Evolutionary conservation across 1,139 yeast genomes (phyloP), one percentile per base, ranked within the genome.

Genomic region (Debaryomyces robertsiae): DNA sequence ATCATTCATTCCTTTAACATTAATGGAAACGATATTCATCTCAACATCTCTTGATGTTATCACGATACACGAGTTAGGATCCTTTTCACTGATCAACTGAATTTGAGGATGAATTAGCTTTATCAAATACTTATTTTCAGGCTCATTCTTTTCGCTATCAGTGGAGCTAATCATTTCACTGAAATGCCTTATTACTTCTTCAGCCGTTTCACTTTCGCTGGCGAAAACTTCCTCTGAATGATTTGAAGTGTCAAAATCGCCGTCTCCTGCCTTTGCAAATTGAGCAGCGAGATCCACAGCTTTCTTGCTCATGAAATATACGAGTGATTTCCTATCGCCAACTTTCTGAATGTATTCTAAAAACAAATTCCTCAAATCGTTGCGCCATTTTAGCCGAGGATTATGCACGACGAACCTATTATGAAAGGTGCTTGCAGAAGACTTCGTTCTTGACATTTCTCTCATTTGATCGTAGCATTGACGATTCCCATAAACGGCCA

Each of bases 371-470:
- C 95, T 70, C 9, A 84, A 70, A 6, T 67, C 59, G 46, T 85
- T 84, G 57, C 85, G 83, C 96, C 97, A 90, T 49, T 81, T 84
- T 54, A 90, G 58, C 52, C 82, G 79, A 58, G 90, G 73, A 49
- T 85, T 82, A 54, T 90, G 95, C 24, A 91, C 70, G 46, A 85
- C 81, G 56, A 86, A 91, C 40, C 94, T 69, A 56, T 93, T 91
- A 48, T 82, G 84, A 63, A 82, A 89, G 11, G 53, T 61, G 31
- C 63, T 59, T 3, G 61, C 63, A 2, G 57, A 49, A 9, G 55
- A 52, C 24, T 69, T 56, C 30, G 62, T 49, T 9, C 58, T 54
- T 3, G 68, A 58, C 6, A 63, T 63, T 29, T 56, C 55, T 38
- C 63, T 58, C 53, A 67, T 61, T 4, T 67, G 67, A 45, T 55